These are phyloP conservation scores for Anastatica hierochuntica DNA, from an alignment of 345 rosid species.

Conservation along the genomic window DNA sequence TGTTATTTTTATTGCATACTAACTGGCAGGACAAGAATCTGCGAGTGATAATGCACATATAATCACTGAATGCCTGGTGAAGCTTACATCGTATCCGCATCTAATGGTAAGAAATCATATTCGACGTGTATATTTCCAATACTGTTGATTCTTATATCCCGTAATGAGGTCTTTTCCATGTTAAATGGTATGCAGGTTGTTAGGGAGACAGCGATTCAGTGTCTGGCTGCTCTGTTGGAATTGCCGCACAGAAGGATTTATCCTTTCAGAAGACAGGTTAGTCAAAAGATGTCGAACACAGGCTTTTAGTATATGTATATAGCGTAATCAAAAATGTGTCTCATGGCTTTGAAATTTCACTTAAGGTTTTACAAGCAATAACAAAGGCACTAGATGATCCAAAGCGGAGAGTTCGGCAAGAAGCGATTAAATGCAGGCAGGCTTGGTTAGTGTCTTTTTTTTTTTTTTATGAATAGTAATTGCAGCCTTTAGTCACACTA, in stretches of 20 bases:
- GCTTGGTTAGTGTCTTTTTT: conserved; percentile 45
- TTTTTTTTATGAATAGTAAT: not conserved
- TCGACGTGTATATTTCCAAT: not conserved
- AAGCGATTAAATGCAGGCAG: conserved; percentile 72
- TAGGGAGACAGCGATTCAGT: conserved; percentile 81
- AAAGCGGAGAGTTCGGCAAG: conserved; percentile 70
- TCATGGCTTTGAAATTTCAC: not conserved
- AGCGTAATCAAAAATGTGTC: not conserved
- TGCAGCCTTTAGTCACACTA: not conserved
- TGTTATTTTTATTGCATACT: not conserved
- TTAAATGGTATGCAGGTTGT: conserved; percentile 41
- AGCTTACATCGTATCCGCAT: conserved; percentile 49
- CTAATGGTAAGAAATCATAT: conserved; percentile 41
- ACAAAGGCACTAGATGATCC: conserved; percentile 67
- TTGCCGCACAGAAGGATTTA: conserved; percentile 65
- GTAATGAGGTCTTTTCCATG: not conserved
- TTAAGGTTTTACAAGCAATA: conserved; percentile 50
- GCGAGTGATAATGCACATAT: conserved; percentile 49
- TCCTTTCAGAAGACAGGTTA: conserved; percentile 66
- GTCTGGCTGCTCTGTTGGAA: conserved; percentile 59
- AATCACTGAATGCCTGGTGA: conserved; percentile 45
- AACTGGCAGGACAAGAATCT: conserved; percentile 50
- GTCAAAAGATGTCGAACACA: not conserved
- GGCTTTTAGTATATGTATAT: not conserved
- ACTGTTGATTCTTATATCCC: not conserved